phyloP scores from a whole-genome alignment of 306 rosid species.

The Medicago truncatula region DNA sequence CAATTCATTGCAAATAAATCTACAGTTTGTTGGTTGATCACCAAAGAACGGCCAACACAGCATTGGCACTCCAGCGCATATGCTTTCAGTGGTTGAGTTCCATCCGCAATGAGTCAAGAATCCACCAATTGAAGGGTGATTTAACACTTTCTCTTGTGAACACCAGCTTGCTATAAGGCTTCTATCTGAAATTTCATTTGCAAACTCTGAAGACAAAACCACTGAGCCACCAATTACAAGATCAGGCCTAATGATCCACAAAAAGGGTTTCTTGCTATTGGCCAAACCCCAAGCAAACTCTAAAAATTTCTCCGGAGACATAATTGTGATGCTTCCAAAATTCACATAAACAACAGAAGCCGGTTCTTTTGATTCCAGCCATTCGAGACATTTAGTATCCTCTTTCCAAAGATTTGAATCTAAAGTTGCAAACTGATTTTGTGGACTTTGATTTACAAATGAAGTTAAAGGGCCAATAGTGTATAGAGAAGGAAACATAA shows the following conservation, averaged over 20 bases:
- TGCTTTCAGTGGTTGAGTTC: slow-evolving; percentile 40
- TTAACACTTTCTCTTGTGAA: slow-evolving; percentile 41
- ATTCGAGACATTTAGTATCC: slow-evolving; percentile 24
- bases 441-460: background rate
- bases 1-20: slow-evolving; percentile 37
- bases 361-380: slow-evolving; percentile 23
- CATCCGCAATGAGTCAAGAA: slow-evolving; percentile 41
- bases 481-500: background rate
- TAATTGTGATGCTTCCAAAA: slow-evolving; percentile 34
- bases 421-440: background rate
- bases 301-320: background rate
- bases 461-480: slow-evolving; percentile 28
- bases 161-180: slow-evolving; percentile 33
- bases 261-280: slow-evolving; percentile 36
- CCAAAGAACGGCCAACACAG: slow-evolving; percentile 33
- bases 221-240: slow-evolving; percentile 25
- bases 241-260: slow-evolving; percentile 40
- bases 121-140: slow-evolving; percentile 39
- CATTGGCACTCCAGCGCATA: slow-evolving; percentile 42
- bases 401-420: slow-evolving; percentile 33
- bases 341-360: slow-evolving; percentile 31
- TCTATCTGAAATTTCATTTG: slow-evolving; percentile 31
- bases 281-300: slow-evolving; percentile 44
- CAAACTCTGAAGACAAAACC: slow-evolving; percentile 10
- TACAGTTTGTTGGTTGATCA: slow-evolving; percentile 36